Evolutionary conservation across 257 asterid genomes (phyloP).

Genomic region (Pogostemon cablin): DNA sequence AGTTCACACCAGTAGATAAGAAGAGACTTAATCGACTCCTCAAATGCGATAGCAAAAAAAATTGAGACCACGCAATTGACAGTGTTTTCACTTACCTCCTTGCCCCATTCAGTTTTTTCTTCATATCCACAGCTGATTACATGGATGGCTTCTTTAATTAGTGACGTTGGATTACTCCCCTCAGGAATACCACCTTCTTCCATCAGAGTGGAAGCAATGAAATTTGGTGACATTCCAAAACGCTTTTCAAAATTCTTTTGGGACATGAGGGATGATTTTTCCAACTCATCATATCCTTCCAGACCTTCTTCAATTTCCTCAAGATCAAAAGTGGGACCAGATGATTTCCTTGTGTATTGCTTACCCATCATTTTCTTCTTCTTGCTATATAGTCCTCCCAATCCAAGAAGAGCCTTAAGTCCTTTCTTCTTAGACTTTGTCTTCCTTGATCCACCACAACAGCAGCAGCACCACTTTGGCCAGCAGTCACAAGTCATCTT

Average conservation of each 20-base stretch:
- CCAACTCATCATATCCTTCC: conserved; percentile 86
- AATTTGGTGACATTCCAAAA: conserved; percentile 78
- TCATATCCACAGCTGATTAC: conserved; percentile 87
- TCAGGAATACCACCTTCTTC: conserved; percentile 85
- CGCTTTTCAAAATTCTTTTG: conserved; percentile 79
- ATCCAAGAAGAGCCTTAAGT: conserved; percentile 56
- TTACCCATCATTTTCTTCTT: conserved; percentile 40
- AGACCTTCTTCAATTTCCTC: conserved; percentile 88
- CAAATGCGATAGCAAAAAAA: neutral
- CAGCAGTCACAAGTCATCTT: conserved; percentile 40
- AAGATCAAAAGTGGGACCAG: conserved; percentile 62
- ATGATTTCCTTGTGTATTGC: conserved; percentile 41
- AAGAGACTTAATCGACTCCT: neutral
- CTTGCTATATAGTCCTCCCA: conserved; percentile 46
- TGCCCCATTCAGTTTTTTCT: conserved; percentile 93
- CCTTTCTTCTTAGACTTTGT: conserved; percentile 70
- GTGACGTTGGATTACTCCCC: conserved; percentile 60
- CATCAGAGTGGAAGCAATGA: conserved; percentile 74
- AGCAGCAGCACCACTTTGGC: conserved; percentile 48
- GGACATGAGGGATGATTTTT: conserved; percentile 83
- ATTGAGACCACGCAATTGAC: conserved; percentile 1
- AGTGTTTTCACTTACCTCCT: conserved; percentile 51
- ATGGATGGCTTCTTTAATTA: conserved; percentile 82
- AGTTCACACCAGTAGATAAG: conserved; percentile 2
- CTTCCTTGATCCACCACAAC: conserved; percentile 73